Evolutionary conservation across 1,284 basidiomycete species (phyloP).

Genomic region (Ceratobasidium sp.): DNA sequence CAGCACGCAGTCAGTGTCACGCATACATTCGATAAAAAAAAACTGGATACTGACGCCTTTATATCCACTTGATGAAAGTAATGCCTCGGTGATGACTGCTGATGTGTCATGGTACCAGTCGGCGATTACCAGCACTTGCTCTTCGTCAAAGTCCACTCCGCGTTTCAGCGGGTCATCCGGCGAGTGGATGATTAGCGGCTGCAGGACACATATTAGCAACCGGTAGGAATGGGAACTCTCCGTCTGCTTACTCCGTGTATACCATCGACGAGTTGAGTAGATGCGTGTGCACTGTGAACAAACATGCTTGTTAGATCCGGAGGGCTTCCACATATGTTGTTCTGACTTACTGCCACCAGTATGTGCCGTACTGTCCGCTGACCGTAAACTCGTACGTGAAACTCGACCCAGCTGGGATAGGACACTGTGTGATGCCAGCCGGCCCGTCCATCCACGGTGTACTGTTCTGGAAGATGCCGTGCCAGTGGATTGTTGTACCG

Average conservation of each 20-base stretch:
- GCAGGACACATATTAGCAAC: neutral
- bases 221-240: conserved; percentile 37
- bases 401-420: conserved; percentile 53
- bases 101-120: conserved; percentile 52
- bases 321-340: conserved; percentile 49
- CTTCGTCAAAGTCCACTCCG: conserved; percentile 53
- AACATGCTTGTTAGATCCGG: conserved; percentile 50
- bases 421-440: conserved; percentile 55
- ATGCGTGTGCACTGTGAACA: conserved; percentile 49
- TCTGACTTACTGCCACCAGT: conserved; percentile 41
- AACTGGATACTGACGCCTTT: conserved; percentile 19
- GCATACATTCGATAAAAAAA: conserved; percentile 26
- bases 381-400: conserved; percentile 55
- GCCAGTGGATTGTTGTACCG: conserved; percentile 54
- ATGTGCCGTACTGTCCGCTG: conserved; percentile 47
- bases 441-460: conserved; percentile 53
- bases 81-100: conserved; percentile 45
- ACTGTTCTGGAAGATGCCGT: conserved; percentile 52
- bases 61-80: conserved; percentile 31
- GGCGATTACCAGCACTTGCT: conserved; percentile 36
- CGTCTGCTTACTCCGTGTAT: conserved; percentile 50
- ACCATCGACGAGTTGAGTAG: conserved; percentile 52
- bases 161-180: conserved; percentile 52
- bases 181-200: conserved; percentile 53
- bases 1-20: conserved; percentile 33